These are phyloP conservation scores for Aspergillus wentii DNA, from an alignment of 495 filamentous ascomycete genomes.

Conservation along the genomic window DNA sequence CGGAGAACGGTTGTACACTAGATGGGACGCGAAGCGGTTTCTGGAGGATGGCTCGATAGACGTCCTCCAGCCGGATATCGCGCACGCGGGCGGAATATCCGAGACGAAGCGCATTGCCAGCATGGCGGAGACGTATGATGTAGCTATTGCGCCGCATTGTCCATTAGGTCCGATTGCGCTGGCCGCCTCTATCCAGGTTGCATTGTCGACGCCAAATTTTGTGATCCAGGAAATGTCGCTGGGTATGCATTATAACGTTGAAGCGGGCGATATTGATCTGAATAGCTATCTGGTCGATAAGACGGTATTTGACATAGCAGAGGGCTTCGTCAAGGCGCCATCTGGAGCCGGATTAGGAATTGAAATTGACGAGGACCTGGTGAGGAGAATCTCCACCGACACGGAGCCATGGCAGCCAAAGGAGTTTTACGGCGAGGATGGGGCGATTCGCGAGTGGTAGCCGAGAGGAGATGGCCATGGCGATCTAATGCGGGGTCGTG, in stretches of 20 bases:
- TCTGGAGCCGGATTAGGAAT: slow-evolving; percentile 67
- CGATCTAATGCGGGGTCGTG: too few relatives aligned
- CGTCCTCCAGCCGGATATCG: slow-evolving; percentile 73
- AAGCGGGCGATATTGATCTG: slow-evolving; percentile 58
- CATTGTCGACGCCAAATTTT: slow-evolving; percentile 64
- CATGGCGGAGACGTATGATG: slow-evolving; percentile 76
- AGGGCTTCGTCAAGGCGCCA: slow-evolving; percentile 63
- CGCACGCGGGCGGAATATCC: slow-evolving; percentile 73
- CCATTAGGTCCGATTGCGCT: slow-evolving; percentile 73
- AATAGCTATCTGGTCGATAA: slow-evolving; percentile 64
- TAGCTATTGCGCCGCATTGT: slow-evolving; percentile 74
- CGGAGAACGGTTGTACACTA: slow-evolving; percentile 67
- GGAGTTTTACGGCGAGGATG: slow-evolving; percentile 67
- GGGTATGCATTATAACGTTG: slow-evolving; percentile 76
- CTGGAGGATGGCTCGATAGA: slow-evolving; percentile 66
- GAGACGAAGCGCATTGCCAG: slow-evolving; percentile 66
- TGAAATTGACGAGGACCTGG: slow-evolving; percentile 65
- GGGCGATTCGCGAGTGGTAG: slow-evolving; percentile 72
- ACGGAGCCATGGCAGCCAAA: slow-evolving; percentile 55
- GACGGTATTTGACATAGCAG: slow-evolving; percentile 57
- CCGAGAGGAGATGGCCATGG: too few relatives aligned
- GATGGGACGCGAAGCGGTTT: slow-evolving; percentile 75
- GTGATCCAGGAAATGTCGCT: slow-evolving; percentile 79
- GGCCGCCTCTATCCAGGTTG: slow-evolving; percentile 69
- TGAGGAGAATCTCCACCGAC: slow-evolving; percentile 50